These are phyloP conservation scores for Leishmania martiniquensis DNA, from an alignment of 208 protist genomes.

Conservation along the genomic window DNA sequence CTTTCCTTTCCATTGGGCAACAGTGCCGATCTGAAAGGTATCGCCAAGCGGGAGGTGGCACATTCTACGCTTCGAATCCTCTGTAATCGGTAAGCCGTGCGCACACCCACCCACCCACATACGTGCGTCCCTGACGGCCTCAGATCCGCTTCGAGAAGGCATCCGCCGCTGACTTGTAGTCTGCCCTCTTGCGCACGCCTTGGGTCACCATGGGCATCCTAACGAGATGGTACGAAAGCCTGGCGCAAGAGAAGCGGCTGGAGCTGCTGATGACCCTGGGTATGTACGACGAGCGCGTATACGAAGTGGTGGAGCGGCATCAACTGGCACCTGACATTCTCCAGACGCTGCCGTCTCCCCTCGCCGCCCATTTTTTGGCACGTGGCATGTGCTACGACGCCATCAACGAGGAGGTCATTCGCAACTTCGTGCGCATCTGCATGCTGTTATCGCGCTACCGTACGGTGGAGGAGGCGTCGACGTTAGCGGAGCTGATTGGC, in stretches of 20 bases:
- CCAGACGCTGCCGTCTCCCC: conserved; percentile 58
- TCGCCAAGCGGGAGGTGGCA: neutral
- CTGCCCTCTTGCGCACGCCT: neutral
- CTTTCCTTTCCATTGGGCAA: neutral
- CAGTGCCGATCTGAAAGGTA: neutral
- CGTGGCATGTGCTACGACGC: conserved; percentile 84
- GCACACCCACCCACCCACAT: no score
- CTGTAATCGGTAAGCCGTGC: neutral
- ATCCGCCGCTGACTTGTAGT: neutral
- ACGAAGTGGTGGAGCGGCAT: conserved; percentile 84
- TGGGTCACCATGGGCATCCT: conserved; percentile 53
- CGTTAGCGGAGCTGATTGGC: conserved; percentile 83
- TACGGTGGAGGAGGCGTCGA: conserved; percentile 68
- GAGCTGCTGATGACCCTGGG: conserved; percentile 63
- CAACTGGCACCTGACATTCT: conserved; percentile 59
- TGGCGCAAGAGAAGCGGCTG: conserved; percentile 63
- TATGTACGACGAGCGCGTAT: conserved; percentile 91
- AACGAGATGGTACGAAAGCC: conserved; percentile 64
- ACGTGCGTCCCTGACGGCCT: neutral
- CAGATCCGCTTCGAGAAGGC: neutral
- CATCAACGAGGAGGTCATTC: conserved; percentile 78
- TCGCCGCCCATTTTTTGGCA: conserved; percentile 72
- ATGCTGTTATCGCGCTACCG: conserved; percentile 83
- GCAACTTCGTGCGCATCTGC: conserved; percentile 82
- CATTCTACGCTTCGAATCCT: neutral